Evolutionary conservation across 2,329 filamentous ascomycete species (phyloP).

Genomic region (Aspergillus sp.): DNA sequence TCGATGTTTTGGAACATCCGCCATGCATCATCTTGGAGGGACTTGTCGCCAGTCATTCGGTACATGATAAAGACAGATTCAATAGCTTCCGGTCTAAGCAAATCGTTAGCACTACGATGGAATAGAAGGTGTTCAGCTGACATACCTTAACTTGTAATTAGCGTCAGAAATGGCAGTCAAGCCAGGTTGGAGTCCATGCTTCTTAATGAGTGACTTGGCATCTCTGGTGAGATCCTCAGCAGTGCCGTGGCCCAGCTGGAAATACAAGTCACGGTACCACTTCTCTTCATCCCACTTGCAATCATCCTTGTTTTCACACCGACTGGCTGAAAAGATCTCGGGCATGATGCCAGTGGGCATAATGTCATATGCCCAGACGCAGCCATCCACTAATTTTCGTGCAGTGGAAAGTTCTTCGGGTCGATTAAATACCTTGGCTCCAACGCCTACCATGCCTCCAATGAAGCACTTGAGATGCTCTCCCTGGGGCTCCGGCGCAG

Average conservation of each 20-base stretch:
- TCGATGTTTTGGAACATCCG: conserved; percentile 47
- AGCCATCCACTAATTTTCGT: conserved; percentile 54
- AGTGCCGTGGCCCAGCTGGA: conserved; percentile 8
- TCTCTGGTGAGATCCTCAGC: conserved; percentile 12
- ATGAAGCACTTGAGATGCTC: conserved; percentile 59
- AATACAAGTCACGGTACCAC: conserved; percentile 27
- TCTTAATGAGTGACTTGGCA: conserved; percentile 15
- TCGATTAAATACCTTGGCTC: conserved; percentile 53
- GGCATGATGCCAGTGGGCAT: conserved; percentile 59
- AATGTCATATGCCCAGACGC: conserved; percentile 57
- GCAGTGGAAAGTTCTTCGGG: conserved; percentile 53
- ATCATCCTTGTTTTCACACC: conserved; percentile 39
- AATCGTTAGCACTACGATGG: background rate
- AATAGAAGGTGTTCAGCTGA: background rate
- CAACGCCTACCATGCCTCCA: conserved; percentile 58
- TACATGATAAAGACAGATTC: conserved; percentile 60
- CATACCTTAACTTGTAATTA: conserved; percentile 28
- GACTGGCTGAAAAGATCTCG: conserved; percentile 50
- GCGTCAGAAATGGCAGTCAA: conserved; percentile 21
- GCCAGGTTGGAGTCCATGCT: conserved; percentile 21
- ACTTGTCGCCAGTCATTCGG: conserved; percentile 52
- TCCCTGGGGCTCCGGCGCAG: conserved; percentile 33
- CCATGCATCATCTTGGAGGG: conserved; percentile 43
- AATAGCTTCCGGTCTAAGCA: conserved; percentile 50
- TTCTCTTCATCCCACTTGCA: conserved; percentile 53